These are phyloP conservation scores for Magnaporthiopsis rhizophila DNA, from an alignment of 2,329 filamentous ascomycete species.

Conservation along the genomic window DNA sequence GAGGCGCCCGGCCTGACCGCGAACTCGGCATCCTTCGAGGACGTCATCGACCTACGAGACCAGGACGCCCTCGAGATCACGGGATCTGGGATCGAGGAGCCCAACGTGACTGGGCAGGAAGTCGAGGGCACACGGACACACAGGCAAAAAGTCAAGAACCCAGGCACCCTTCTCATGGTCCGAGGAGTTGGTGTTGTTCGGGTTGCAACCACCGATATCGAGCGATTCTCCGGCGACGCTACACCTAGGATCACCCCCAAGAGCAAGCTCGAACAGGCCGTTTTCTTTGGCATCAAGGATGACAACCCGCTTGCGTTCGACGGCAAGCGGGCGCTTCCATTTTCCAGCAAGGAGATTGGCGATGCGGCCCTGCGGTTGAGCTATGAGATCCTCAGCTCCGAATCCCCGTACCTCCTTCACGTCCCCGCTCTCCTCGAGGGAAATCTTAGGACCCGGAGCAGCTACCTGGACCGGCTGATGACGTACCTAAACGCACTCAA, in stretches of 20 bases:
- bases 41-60: slow-evolving; percentile 71
- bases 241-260: slow-evolving; percentile 66
- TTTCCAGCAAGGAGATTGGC: slow-evolving; percentile 62
- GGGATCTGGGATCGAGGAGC: slow-evolving; percentile 57
- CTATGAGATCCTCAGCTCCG: slow-evolving; percentile 71
- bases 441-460: slow-evolving; percentile 65
- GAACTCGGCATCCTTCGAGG: slow-evolving; percentile 66
- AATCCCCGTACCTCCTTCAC: slow-evolving; percentile 64
- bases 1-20: slow-evolving; percentile 61
- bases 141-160: slow-evolving; percentile 52
- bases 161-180: slow-evolving; percentile 52
- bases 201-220: slow-evolving; percentile 48
- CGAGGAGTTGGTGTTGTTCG: slow-evolving; percentile 55
- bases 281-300: slow-evolving; percentile 79
- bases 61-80: slow-evolving; percentile 56
- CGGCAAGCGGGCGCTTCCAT: slow-evolving; percentile 56
- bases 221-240: slow-evolving; percentile 49
- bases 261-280: slow-evolving; percentile 86
- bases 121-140: slow-evolving; percentile 40
- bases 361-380: slow-evolving; percentile 72
- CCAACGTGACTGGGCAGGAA: slow-evolving; percentile 24
- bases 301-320: slow-evolving; percentile 86
- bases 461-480: slow-evolving; percentile 69
- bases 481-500: slow-evolving; percentile 60
- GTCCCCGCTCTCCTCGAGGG: slow-evolving; percentile 70